These are phyloP conservation scores for Corylus heterophylla DNA, from an alignment of 306 rosid species.

Conservation along the genomic window DNA sequence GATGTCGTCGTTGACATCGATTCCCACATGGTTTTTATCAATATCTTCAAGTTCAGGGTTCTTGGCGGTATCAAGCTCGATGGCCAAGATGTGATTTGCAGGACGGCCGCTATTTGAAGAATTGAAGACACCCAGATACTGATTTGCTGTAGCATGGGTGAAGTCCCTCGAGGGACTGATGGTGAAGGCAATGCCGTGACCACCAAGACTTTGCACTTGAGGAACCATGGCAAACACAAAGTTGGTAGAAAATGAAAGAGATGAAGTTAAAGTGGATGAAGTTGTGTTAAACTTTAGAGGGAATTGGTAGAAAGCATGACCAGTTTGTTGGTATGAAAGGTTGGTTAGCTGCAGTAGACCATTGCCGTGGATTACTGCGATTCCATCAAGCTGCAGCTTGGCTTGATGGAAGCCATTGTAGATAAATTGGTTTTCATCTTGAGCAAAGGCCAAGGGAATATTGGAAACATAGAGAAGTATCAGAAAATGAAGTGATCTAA, in stretches of 20 bases:
- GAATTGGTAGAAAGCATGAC: too few relatives aligned
- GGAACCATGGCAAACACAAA: background rate
- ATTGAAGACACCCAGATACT: background rate
- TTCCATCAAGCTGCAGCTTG: background rate
- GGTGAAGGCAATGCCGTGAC: slow-evolving; percentile 14
- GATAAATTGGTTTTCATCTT: background rate
- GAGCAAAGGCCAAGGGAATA: too few relatives aligned
- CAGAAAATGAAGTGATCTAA: background rate
- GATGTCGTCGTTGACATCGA: slow-evolving; percentile 34
- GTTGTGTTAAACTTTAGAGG: too few relatives aligned
- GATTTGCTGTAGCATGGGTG: background rate
- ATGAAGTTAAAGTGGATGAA: background rate
- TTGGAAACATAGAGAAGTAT: too few relatives aligned
- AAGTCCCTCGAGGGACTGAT: slow-evolving; percentile 27
- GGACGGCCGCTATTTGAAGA: fast-evolving
- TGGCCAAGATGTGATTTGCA: slow-evolving; percentile 35
- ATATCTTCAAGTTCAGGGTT: background rate
- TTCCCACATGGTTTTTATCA: slow-evolving; percentile 25
- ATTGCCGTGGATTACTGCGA: too few relatives aligned
- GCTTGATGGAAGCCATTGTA: too few relatives aligned
- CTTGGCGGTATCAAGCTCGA: slow-evolving; percentile 18
- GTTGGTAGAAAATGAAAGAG: background rate
- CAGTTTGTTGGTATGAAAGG: too few relatives aligned
- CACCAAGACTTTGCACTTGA: too few relatives aligned
- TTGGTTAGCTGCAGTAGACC: too few relatives aligned